Evolutionary conservation across 805 yeast species (phyloP).

Genomic region (Starmerella cellae): DNA sequence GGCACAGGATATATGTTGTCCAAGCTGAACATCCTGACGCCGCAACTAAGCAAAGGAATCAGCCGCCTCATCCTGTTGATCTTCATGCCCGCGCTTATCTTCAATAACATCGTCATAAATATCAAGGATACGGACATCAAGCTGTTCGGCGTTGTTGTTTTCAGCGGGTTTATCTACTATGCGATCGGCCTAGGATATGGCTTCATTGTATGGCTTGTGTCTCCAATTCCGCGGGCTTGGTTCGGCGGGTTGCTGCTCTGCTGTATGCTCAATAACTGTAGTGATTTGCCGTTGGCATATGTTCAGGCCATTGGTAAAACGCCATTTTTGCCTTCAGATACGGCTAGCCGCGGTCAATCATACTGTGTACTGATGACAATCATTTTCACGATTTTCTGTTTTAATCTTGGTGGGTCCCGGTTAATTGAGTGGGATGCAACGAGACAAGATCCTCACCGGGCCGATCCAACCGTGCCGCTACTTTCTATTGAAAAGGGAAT

Average conservation of each 20-base stretch:
- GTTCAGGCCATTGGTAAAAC: slow-evolving; percentile 50
- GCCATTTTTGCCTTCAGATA: slow-evolving; percentile 38
- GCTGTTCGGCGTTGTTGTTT: slow-evolving; percentile 50
- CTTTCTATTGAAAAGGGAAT: slow-evolving; percentile 11
- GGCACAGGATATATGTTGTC: slow-evolving; percentile 56
- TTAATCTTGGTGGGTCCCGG: slow-evolving; percentile 63
- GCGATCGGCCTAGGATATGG: slow-evolving; percentile 35
- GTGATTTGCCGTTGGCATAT: slow-evolving; percentile 79
- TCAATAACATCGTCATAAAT: slow-evolving; percentile 55
- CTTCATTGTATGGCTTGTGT: slow-evolving; percentile 31
- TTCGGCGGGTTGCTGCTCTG: slow-evolving; percentile 61
- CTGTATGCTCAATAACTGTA: slow-evolving; percentile 63
- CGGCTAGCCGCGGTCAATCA: slow-evolving; percentile 68
- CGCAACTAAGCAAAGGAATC: slow-evolving; percentile 33
- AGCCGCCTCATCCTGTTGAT: slow-evolving; percentile 57
- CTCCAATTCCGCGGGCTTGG: slow-evolving; percentile 62
- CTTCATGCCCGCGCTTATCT: slow-evolving; percentile 62
- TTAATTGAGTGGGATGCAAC: slow-evolving; percentile 60
- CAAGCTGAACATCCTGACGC: slow-evolving; percentile 43
- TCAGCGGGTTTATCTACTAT: slow-evolving; percentile 37
- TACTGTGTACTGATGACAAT: slow-evolving; percentile 67
- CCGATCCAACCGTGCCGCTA: slow-evolving; percentile 20
- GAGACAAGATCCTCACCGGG: slow-evolving; percentile 17
- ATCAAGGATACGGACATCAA: slow-evolving; percentile 57
- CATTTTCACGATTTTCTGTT: slow-evolving; percentile 51